A percentile compares a stretch with the other conserved stretches of the same genome.
phyloP scores from a whole-genome alignment of 768 basidiomycete genomes.

The Panus rudis region DNA sequence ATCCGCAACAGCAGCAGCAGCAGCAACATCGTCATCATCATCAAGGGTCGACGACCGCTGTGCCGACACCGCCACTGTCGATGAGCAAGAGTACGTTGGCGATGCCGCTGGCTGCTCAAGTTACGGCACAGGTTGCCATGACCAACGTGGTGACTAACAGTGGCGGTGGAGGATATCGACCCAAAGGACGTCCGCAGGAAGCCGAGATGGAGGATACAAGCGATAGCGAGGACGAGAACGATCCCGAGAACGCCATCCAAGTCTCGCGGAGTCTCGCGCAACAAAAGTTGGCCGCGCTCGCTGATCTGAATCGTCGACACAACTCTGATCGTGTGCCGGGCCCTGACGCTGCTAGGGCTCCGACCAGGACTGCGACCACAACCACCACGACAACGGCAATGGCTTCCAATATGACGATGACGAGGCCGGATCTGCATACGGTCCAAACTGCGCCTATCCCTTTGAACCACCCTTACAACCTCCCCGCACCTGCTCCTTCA shows the following conservation, averaged over 20 bases:
- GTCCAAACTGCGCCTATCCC: conserved; percentile 48
- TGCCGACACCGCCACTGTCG: conserved; percentile 26
- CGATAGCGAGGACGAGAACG: conserved; percentile 42
- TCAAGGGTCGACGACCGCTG: conserved; percentile 1
- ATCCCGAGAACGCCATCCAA: conserved; percentile 46
- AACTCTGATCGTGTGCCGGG: conserved; percentile 26
- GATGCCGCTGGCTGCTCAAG: conserved; percentile 45
- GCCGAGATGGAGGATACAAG: conserved; percentile 61
- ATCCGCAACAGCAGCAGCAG: too few relatives aligned
- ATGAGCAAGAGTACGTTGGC: conserved; percentile 54
- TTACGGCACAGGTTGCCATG: conserved; percentile 19
- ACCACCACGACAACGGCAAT: too few relatives aligned
- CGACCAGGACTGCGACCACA: too few relatives aligned
- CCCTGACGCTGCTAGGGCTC: too few relatives aligned
- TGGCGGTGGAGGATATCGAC: conserved; percentile 45
- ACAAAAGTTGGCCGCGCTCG: conserved; percentile 54
- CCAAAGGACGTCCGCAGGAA: conserved; percentile 57
- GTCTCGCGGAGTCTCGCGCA: conserved; percentile 66
- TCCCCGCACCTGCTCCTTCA: conserved; percentile 56
- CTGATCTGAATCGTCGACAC: conserved; percentile 33
- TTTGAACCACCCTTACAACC: conserved; percentile 61
- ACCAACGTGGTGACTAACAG: conserved; percentile 26
- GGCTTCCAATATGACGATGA: too few relatives aligned
- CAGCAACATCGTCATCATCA: too few relatives aligned
- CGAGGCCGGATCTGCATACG: conserved; percentile 24